These are phyloP conservation scores for Cladosporium sp. DNA, from an alignment of 2,329 filamentous ascomycete species.

Conservation along the genomic window DNA sequence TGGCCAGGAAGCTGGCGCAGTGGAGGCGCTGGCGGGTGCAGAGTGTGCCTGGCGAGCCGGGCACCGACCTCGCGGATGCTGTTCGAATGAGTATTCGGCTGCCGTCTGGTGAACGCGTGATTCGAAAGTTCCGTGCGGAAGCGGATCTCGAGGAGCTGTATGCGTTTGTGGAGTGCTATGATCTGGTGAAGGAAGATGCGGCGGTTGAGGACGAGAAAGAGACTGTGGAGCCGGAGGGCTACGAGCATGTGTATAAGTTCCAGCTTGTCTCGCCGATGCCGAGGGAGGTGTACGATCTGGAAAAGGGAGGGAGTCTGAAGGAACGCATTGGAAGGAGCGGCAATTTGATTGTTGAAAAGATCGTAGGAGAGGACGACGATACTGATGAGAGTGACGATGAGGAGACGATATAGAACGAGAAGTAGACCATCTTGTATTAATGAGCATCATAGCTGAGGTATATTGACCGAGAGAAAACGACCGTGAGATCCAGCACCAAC, in stretches of 20 bases:
- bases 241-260: conserved; percentile 79
- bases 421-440: background rate
- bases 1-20: conserved; percentile 51
- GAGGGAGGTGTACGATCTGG: conserved; percentile 69
- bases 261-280: conserved; percentile 80
- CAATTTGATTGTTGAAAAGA: conserved; percentile 80
- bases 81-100: conserved; percentile 64
- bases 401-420: background rate
- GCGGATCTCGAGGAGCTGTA: conserved; percentile 82
- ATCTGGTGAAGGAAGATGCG: conserved; percentile 42
- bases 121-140: conserved; percentile 66
- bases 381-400: conserved; percentile 37
- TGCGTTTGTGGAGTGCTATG: conserved; percentile 90
- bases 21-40: conserved; percentile 78
- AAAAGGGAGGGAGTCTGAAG: conserved; percentile 58
- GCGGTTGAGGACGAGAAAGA: conserved; percentile 29
- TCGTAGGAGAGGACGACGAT: conserved; percentile 50
- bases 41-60: conserved; percentile 63
- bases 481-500: too few relatives aligned
- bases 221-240: conserved; percentile 54
- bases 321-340: conserved; percentile 74
- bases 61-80: conserved; percentile 55
- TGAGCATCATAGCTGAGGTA: background rate
- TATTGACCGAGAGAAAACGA: too few relatives aligned
- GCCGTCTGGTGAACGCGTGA: conserved; percentile 63